These are phyloP conservation scores for Tolypocladium ophioglossoides DNA, from an alignment of 2,329 filamentous ascomycete genomes.

Conservation along the genomic window DNA sequence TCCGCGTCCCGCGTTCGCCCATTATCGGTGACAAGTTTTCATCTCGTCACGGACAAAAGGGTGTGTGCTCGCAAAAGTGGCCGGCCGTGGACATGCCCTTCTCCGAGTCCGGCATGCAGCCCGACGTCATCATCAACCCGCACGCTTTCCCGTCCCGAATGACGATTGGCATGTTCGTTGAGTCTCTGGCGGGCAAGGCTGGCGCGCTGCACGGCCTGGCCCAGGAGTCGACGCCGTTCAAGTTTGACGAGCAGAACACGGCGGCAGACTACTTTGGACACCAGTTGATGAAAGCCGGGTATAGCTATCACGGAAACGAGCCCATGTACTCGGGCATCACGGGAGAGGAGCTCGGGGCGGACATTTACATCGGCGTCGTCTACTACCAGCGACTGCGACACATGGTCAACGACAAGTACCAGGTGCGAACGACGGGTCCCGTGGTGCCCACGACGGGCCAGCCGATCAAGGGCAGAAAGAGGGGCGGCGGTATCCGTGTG, in stretches of 20 bases:
- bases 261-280: constrained; percentile 93
- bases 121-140: constrained; percentile 97
- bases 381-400: constrained; percentile 97
- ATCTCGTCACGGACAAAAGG: constrained; percentile 95
- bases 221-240: constrained; percentile 91
- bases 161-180: constrained; percentile 99
- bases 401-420: constrained; percentile 99
- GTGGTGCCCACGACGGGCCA: constrained; percentile 86
- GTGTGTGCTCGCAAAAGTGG: constrained; percentile 95
- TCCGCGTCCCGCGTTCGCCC: constrained; percentile 79
- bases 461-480: constrained; percentile 92
- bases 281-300: constrained; percentile 88
- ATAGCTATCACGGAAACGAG: constrained; percentile 97
- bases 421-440: constrained; percentile 90
- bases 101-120: constrained; percentile 90
- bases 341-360: constrained; percentile 82
- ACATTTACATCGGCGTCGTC: constrained; percentile 94
- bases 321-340: constrained; percentile 98
- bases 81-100: constrained; percentile 91
- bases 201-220: constrained; percentile 91
- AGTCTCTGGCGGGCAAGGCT: constrained; percentile 90
- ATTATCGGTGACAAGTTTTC: constrained; percentile 99
- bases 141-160: constrained; percentile 99
- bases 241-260: constrained; percentile 85
- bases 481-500: constrained; percentile 96